Conservation (phyloP, 139 green algal genomes). For the Gonium pectorale region DNA sequence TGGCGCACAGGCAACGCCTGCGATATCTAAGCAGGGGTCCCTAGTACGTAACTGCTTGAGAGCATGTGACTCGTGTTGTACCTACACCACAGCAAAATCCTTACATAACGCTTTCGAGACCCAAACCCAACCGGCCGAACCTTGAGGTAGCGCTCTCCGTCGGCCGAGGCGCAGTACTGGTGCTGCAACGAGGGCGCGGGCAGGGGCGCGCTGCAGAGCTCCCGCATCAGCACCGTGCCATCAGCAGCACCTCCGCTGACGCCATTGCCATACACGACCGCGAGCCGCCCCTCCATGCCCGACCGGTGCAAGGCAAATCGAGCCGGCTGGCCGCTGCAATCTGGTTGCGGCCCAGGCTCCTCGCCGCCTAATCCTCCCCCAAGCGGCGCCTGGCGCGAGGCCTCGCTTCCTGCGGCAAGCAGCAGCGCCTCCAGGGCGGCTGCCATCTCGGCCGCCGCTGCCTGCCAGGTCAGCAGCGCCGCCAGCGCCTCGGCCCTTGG, state of each 20-base stretch:
- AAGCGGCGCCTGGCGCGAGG: too few species aligned
- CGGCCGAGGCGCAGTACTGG: conserved; percentile 21
- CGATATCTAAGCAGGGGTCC: too few species aligned
- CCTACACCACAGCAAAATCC: too few species aligned
- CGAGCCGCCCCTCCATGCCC: conserved; percentile 11
- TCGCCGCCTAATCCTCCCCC: too few species aligned
- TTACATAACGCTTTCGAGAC: too few species aligned
- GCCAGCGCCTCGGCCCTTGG: background rate
- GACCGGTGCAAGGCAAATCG: conserved; percentile 21
- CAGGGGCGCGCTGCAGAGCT: conserved; percentile 1
- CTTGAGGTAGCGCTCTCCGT: conserved; percentile 6
- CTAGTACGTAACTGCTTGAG: too few species aligned
- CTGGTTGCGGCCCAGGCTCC: too few species aligned
- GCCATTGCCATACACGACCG: background rate
- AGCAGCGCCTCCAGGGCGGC: background rate
- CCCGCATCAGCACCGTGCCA: background rate
- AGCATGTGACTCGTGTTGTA: too few species aligned
- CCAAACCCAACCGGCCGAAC: too few species aligned
- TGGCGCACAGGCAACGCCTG: too few species aligned
- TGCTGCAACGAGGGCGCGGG: conserved; percentile 9
- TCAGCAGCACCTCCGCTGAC: background rate
- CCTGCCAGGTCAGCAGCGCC: background rate
- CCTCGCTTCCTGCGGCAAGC: background rate
- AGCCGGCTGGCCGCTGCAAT: too few species aligned
- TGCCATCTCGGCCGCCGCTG: background rate